A percentile compares a stretch with the other conserved stretches of the same genome.
Conservation (phyloP, 495 filamentous ascomycete species). For the Podospora tetraspora region DNA sequence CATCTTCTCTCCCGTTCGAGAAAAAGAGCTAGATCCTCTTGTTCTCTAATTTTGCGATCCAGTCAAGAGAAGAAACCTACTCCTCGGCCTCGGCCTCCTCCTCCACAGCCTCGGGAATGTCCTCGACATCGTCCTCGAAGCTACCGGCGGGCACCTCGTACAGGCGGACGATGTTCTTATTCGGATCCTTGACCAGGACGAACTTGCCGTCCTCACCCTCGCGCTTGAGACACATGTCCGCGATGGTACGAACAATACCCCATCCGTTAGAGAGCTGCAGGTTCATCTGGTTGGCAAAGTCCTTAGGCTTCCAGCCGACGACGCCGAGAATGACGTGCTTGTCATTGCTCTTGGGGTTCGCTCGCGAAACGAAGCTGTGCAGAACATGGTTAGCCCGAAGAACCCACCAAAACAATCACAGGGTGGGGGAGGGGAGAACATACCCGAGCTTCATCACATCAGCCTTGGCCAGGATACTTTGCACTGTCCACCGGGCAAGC, state of each 20-base stretch:
- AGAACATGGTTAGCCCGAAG: constrained; percentile 18
- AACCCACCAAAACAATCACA: not conserved
- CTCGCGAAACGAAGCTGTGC: constrained; percentile 81
- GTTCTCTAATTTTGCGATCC: not conserved
- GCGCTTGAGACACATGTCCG: constrained; percentile 76
- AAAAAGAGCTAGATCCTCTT: not conserved
- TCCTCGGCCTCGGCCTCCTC: constrained; percentile 32
- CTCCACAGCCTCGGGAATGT: constrained; percentile 24
- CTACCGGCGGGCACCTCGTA: constrained; percentile 85
- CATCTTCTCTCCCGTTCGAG: not conserved
- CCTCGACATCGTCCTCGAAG: constrained; percentile 63
- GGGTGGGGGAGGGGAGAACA: constrained; percentile 24
- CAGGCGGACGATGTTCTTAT: constrained; percentile 85
- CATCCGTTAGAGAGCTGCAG: constrained; percentile 92
- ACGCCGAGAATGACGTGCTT: constrained; percentile 93
- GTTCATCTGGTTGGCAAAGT: constrained; percentile 98
- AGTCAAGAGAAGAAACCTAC: constrained; percentile 12
- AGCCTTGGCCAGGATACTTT: constrained; percentile 90
- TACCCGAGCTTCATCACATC: constrained; percentile 97
- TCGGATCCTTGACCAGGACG: constrained; percentile 79
- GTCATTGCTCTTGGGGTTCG: constrained; percentile 81
- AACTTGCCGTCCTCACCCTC: constrained; percentile 60
- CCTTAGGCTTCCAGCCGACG: constrained; percentile 91
- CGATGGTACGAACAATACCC: constrained; percentile 97
- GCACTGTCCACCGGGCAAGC: constrained; percentile 92